phyloP scores from a whole-genome alignment of 1,284 basidiomycete species.

The Cystodermella granulosa region DNA sequence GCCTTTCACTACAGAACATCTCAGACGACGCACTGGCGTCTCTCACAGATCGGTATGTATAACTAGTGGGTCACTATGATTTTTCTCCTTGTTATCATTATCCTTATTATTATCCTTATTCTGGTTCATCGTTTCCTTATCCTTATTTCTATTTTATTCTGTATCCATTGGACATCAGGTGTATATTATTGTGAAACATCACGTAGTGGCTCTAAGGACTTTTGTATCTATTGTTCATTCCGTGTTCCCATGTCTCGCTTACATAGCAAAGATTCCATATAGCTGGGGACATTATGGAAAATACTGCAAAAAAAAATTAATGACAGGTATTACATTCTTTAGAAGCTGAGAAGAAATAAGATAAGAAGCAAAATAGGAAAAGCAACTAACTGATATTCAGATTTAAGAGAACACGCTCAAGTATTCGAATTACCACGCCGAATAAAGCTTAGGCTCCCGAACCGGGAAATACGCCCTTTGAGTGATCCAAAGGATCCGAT shows the following conservation, averaged over 20 bases:
- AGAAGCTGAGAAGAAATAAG: too few relatives aligned
- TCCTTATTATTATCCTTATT: constrained; percentile 1
- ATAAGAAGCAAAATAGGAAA: too few relatives aligned
- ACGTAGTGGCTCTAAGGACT: too few relatives aligned
- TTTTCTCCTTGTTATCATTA: background rate
- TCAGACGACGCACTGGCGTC: constrained; percentile 23
- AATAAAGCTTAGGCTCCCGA: constrained; percentile 68
- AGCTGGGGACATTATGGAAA: too few relatives aligned
- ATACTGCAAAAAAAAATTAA: too few relatives aligned
- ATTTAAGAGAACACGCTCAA: background rate
- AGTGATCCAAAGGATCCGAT: constrained; percentile 49
- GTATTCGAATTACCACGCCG: constrained; percentile 36
- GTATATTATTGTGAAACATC: too few relatives aligned
- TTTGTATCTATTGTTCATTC: background rate
- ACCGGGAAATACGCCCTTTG: constrained; percentile 62
- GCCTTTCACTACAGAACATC: constrained; percentile 27
- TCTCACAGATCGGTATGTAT: constrained; percentile 12
- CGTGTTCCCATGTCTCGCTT: too few relatives aligned
- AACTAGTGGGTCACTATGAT: background rate
- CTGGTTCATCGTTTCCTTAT: background rate
- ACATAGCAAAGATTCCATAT: too few relatives aligned
- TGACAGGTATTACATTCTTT: too few relatives aligned
- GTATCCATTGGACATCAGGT: too few relatives aligned
- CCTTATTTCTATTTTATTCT: too few relatives aligned
- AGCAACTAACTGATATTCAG: too few relatives aligned